Percentiles rank a stretch among this genome's conserved stretches.
These are phyloP conservation scores for Stephanodiscus triporus DNA, from an alignment of 108 stramenopile species.

Conservation along the genomic window DNA sequence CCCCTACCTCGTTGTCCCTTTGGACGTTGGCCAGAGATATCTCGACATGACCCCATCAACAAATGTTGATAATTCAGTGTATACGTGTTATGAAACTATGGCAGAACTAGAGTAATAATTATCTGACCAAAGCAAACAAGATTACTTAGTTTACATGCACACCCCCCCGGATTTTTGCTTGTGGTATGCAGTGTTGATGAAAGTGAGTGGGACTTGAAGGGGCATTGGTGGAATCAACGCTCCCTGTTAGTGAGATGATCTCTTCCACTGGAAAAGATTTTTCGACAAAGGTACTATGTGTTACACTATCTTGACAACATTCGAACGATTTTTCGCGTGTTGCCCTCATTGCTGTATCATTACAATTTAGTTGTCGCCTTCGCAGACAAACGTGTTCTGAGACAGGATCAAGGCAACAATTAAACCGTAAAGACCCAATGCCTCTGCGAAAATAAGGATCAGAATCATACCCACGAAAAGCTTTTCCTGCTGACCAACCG, in stretches of 20 bases:
- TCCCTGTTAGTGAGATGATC: not conserved
- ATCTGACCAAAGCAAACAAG: too few species aligned
- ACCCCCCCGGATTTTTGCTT: too few species aligned
- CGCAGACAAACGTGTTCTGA: conserved; percentile 87
- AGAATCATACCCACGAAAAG: conserved; percentile 99
- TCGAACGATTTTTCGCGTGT: too few species aligned
- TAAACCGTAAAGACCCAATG: conserved; percentile 97
- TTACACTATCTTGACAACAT: too few species aligned
- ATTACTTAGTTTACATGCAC: too few species aligned
- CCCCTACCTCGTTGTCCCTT: not conserved
- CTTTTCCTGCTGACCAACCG: conserved; percentile 97
- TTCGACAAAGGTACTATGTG: too few species aligned
- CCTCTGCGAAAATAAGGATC: conserved; percentile 99
- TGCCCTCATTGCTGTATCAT: too few species aligned
- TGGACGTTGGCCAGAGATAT: not conserved
- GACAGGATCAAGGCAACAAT: conserved; percentile 99
- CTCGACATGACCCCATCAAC: not conserved
- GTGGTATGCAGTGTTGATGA: too few species aligned
- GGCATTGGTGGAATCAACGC: too few species aligned
- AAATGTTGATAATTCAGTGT: not conserved
- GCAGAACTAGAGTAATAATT: too few species aligned
- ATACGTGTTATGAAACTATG: too few species aligned
- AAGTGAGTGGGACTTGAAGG: not conserved
- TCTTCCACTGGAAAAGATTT: too few species aligned
- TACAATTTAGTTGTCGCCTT: conserved; percentile 80